Conservation (phyloP, 345 rosid genomes). For the Camelina hispida region DNA sequence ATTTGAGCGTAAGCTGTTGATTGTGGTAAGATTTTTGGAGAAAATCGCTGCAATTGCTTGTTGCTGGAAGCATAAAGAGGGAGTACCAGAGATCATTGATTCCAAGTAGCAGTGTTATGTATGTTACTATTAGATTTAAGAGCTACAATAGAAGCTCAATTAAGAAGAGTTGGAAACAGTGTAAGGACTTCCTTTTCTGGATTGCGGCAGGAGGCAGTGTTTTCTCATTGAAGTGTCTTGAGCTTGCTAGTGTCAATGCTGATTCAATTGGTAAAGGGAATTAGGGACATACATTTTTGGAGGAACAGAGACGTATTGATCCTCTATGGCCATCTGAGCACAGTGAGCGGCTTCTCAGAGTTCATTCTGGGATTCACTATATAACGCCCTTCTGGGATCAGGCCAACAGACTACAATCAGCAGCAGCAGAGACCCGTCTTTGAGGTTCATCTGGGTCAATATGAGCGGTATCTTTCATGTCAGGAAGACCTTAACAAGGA, state of each 20-base stretch:
- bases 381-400: constrained; percentile 54
- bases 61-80: constrained; percentile 1
- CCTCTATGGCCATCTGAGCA: constrained; percentile 58
- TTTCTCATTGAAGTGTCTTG: constrained; percentile 7
- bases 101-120: constrained; percentile 17
- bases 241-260: constrained; percentile 16
- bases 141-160: constrained; percentile 17
- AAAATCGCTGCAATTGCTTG: constrained; percentile 12
- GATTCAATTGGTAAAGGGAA: constrained; percentile 48
- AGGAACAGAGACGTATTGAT: constrained; percentile 57
- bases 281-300: constrained; percentile 50
- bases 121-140: constrained; percentile 6
- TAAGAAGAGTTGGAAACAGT: constrained; percentile 3
- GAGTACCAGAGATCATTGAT: constrained; percentile 2
- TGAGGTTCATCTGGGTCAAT: constrained; percentile 46
- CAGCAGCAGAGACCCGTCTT: constrained; percentile 47
- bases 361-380: constrained; percentile 46
- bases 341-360: constrained; percentile 49
- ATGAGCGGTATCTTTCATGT: constrained; percentile 35
- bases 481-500: constrained; percentile 20
- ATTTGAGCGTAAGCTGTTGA: constrained; percentile 22
- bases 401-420: constrained; percentile 47
- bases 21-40: constrained; percentile 11
- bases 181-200: constrained; percentile 16
- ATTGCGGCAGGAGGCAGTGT: constrained; percentile 14